A percentile compares a stretch with the other conserved stretches of the same genome.
Conservation (phyloP, 768 basidiomycete genomes). For the Kwoniella heveanensis region DNA sequence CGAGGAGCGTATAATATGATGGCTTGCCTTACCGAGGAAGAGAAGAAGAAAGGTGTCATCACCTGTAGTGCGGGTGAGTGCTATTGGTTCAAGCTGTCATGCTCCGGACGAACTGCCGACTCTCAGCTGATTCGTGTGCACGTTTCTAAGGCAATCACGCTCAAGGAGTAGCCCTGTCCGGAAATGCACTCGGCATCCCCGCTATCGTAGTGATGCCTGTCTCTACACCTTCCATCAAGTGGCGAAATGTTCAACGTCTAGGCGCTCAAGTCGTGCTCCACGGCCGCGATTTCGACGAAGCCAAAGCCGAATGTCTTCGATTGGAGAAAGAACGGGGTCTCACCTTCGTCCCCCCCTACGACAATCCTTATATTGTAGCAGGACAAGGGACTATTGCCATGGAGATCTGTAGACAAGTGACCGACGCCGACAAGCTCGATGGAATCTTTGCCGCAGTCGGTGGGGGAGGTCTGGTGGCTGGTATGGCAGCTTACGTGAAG, state of each 20-base stretch:
- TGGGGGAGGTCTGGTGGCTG: slow-evolving; percentile 90
- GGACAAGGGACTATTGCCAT: slow-evolving; percentile 94
- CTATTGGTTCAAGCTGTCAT: no score
- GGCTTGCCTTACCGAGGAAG: slow-evolving; percentile 81
- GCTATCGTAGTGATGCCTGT: slow-evolving; percentile 99
- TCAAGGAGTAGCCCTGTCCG: slow-evolving; percentile 96
- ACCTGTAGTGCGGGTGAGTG: slow-evolving; percentile 97
- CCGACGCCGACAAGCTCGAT: slow-evolving; percentile 70
- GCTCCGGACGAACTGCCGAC: no score
- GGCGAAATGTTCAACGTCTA: slow-evolving; percentile 87
- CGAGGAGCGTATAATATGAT: slow-evolving; percentile 98
- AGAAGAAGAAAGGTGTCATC: slow-evolving; percentile 95
- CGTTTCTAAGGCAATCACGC: slow-evolving; percentile 83
- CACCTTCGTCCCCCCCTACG: slow-evolving; percentile 92
- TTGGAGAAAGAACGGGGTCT: slow-evolving; percentile 75
- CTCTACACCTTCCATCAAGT: slow-evolving; percentile 93
- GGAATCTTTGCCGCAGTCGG: slow-evolving; percentile 90
- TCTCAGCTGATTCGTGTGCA: not conserved
- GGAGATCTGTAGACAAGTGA: slow-evolving; percentile 89
- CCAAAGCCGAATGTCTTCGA: slow-evolving; percentile 88
- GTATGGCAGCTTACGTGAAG: slow-evolving; percentile 88
- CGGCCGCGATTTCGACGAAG: slow-evolving; percentile 91
- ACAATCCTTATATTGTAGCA: slow-evolving; percentile 93
- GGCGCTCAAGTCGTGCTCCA: slow-evolving; percentile 93
- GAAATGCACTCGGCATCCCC: slow-evolving; percentile 78